Conservation (phyloP, 1,284 basidiomycete genomes). For the Ganoderma multipileum region DNA sequence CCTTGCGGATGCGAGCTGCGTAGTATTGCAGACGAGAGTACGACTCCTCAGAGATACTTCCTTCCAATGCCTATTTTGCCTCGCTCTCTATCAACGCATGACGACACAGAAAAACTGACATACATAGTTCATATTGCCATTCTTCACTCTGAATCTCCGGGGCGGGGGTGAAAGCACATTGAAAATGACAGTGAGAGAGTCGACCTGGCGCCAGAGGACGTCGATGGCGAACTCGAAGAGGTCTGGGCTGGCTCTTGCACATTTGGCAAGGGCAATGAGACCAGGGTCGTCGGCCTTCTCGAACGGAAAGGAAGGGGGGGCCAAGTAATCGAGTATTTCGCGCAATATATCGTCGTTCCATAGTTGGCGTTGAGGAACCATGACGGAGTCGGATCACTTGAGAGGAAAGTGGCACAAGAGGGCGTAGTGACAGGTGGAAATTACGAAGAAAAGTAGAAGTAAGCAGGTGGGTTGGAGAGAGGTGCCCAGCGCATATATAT, state of each 20-base stretch:
- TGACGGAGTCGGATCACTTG: not conserved
- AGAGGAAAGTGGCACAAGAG: not conserved
- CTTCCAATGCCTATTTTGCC: not conserved
- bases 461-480: not conserved
- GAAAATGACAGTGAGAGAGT: conserved; percentile 12
- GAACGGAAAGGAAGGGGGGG: conserved; percentile 11
- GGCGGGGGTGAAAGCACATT: conserved; percentile 7
- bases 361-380: not conserved
- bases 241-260: conserved; percentile 11
- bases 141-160: conserved; percentile 3
- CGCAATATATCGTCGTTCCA: conserved; percentile 23
- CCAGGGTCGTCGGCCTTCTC: conserved; percentile 5
- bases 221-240: conserved; percentile 16
- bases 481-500: not conserved
- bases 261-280: conserved; percentile 12
- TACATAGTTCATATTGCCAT: conserved; percentile 5
- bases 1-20: conserved; percentile 12
- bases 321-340: conserved; percentile 18
- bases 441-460: not conserved
- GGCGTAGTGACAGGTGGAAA: not conserved
- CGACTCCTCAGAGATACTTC: not conserved
- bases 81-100: not conserved
- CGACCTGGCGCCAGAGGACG: conserved; percentile 20
- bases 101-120: not conserved
- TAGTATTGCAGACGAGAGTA: conserved; percentile 17